phyloP scores from a whole-genome alignment of 2,329 filamentous ascomycete genomes.

The Claviceps sp. region DNA sequence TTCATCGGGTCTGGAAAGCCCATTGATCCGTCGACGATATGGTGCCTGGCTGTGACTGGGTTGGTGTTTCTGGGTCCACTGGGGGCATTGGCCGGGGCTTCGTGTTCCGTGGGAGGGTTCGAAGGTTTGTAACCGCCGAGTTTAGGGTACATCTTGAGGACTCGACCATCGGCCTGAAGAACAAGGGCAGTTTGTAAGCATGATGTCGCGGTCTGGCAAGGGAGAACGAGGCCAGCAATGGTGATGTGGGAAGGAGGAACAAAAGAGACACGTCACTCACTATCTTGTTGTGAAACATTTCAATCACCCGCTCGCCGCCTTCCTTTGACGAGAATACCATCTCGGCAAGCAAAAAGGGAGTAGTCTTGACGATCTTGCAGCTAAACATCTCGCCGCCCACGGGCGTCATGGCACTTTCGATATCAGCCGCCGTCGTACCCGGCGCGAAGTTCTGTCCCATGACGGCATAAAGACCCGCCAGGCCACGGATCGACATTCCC shows the following conservation, averaged over 20 bases:
- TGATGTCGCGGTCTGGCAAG: background rate
- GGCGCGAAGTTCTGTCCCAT: constrained; percentile 72
- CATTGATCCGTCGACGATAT: constrained; percentile 38
- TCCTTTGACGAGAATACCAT: constrained; percentile 60
- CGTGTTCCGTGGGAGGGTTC: constrained; percentile 12
- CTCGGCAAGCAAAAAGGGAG: constrained; percentile 64
- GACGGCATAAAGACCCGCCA: constrained; percentile 57
- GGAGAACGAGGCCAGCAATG: background rate
- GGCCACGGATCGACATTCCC: constrained; percentile 59
- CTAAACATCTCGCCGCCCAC: constrained; percentile 55
- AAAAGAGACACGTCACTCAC: constrained; percentile 29
- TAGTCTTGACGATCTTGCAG: constrained; percentile 54
- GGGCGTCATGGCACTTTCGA: constrained; percentile 68
- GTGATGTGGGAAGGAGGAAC: constrained; percentile 5
- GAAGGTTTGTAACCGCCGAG: constrained; percentile 27
- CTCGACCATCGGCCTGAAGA: constrained; percentile 55
- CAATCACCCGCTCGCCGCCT: constrained; percentile 61
- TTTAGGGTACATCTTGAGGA: constrained; percentile 62
- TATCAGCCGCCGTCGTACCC: constrained; percentile 69
- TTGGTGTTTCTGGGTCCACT: constrained; percentile 17
- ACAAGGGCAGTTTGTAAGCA: background rate
- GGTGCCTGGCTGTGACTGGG: constrained; percentile 17
- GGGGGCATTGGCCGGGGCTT: constrained; percentile 18
- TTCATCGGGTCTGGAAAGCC: constrained; percentile 39
- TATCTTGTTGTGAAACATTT: constrained; percentile 66